A percentile compares a stretch with the other conserved stretches of the same genome.
These are phyloP conservation scores for Mycosphaerella sp. DNA, from an alignment of 2,329 filamentous ascomycete genomes.

Conservation along the genomic window DNA sequence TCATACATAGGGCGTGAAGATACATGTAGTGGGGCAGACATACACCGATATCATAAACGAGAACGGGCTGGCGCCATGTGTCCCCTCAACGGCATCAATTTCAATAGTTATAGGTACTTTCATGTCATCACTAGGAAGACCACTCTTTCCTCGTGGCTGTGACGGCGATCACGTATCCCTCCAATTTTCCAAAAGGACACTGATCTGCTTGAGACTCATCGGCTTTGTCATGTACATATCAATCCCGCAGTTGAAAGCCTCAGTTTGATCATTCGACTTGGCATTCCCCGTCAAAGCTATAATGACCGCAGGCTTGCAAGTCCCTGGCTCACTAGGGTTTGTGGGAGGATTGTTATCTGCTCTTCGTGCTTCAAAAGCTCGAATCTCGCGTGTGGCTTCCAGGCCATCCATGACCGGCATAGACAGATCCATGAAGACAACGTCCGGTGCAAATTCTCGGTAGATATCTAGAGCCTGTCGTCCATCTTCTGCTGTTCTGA, in stretches of 20 bases:
- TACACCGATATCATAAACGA: too few species aligned
- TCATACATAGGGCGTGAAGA: too few species aligned
- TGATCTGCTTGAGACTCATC: slow-evolving; percentile 27
- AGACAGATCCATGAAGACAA: slow-evolving; percentile 46
- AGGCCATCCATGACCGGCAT: slow-evolving; percentile 36
- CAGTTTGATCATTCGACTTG: slow-evolving; percentile 22
- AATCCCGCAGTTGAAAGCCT: slow-evolving; percentile 29
- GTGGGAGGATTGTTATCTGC: neutral
- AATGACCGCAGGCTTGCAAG: slow-evolving; percentile 16
- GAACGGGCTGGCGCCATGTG: too few species aligned
- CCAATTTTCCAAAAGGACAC: slow-evolving; percentile 18
- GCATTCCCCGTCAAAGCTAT: slow-evolving; percentile 34
- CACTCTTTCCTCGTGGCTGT: neutral
- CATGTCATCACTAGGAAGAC: too few species aligned
- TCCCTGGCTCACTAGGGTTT: neutral
- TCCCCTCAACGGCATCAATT: too few species aligned
- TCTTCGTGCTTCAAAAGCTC: slow-evolving; percentile 24
- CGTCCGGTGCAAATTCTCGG: slow-evolving; percentile 36
- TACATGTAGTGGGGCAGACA: too few species aligned
- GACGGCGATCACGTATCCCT: neutral
- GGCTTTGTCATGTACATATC: slow-evolving; percentile 34
- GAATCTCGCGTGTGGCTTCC: slow-evolving; percentile 29
- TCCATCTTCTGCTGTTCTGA: slow-evolving; percentile 41
- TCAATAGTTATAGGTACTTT: too few species aligned
- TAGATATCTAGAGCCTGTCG: slow-evolving; percentile 44